phyloP scores from a whole-genome alignment of 306 rosid genomes.

The Casuarina cunninghamiana region DNA sequence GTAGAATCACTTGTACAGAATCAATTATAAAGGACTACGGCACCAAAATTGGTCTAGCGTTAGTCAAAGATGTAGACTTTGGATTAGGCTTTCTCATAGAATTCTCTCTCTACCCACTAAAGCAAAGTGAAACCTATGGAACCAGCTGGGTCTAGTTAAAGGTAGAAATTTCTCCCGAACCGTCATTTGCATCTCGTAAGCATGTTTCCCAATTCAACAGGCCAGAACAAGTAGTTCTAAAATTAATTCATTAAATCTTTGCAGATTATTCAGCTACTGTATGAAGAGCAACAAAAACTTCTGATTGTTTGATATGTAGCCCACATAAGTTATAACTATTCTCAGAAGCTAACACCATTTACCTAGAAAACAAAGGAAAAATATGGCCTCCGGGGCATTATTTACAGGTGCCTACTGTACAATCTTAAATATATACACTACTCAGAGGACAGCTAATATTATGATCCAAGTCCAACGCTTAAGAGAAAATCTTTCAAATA shows the following conservation, averaged over 20 bases:
- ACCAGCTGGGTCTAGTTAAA: no score
- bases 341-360: neutral
- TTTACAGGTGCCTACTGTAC: neutral
- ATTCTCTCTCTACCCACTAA: neutral
- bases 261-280: neutral
- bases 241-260: neutral
- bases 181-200: no score
- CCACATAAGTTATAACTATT: neutral
- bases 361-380: neutral
- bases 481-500: neutral
- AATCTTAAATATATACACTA: neutral
- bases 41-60: conserved; percentile 9
- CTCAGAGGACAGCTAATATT: neutral
- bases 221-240: neutral
- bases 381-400: neutral
- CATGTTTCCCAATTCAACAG: neutral
- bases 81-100: neutral
- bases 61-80: neutral
- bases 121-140: no score
- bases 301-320: neutral
- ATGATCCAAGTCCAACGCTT: conserved; percentile 9
- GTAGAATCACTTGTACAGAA: neutral
- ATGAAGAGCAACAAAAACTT: neutral
- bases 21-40: neutral
- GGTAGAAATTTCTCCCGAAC: no score